Percentiles rank a stretch among this genome's conserved stretches.
phyloP scores from a whole-genome alignment of 805 yeast species.

The Saccharomycopsis schoenii region DNA sequence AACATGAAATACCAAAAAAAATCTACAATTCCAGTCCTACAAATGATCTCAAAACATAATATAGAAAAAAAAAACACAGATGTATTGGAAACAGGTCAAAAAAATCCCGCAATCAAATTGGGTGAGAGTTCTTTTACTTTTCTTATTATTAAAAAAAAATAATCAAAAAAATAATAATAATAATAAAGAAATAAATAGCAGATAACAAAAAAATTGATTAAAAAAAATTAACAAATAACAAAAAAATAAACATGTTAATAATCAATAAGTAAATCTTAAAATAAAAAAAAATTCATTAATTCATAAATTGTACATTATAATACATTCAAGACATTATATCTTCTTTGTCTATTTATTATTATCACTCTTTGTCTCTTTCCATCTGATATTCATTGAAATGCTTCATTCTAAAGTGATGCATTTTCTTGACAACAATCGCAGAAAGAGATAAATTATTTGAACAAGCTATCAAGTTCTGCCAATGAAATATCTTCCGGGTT shows the following conservation, averaged over 20 bases:
- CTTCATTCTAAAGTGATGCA: no score
- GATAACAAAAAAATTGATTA: neutral
- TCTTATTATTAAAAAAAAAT: neutral
- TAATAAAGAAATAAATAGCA: neutral
- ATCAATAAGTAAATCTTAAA: neutral
- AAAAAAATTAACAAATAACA: constrained; percentile 1
- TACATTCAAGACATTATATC: neutral
- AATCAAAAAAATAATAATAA: neutral
- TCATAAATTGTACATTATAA: neutral
- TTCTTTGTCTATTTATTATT: neutral
- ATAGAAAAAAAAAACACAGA: neutral
- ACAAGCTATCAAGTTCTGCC: constrained; percentile 53
- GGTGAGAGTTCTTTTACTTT: neutral
- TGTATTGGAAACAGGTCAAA: neutral
- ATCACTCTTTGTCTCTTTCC: neutral
- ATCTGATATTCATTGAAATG: neutral
- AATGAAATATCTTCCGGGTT: constrained; percentile 71
- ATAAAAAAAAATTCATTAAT: neutral
- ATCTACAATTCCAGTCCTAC: neutral
- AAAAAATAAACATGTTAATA: neutral
- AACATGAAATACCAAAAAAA: neutral
- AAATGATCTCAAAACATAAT: neutral
- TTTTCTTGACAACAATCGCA: constrained; percentile 13
- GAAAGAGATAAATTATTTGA: constrained; percentile 19
- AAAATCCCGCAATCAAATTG: neutral